Evolutionary conservation across 345 rosid genomes (phyloP).

Genomic region (Citrus trifoliata): DNA sequence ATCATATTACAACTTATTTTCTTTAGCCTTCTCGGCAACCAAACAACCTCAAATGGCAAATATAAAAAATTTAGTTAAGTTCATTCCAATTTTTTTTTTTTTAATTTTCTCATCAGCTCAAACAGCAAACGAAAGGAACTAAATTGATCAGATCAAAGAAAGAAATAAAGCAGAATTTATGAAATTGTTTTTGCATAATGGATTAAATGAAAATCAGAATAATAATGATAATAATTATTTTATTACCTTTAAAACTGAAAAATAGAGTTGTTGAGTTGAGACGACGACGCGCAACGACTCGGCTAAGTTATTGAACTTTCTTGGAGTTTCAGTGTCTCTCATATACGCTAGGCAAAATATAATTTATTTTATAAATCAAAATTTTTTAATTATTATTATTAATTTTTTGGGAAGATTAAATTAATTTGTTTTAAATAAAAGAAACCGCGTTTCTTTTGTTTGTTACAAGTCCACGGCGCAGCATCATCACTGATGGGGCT

Average conservation of each 20-base stretch:
- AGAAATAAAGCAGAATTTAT: neutral
- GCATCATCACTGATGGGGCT: neutral
- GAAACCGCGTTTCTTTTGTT: neutral
- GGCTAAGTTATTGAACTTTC: conserved; percentile 10
- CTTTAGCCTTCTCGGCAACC: neutral
- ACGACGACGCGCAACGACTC: conserved; percentile 3
- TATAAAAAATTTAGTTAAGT: neutral
- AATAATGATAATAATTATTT: neutral
- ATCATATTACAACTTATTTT: neutral
- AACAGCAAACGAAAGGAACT: neutral
- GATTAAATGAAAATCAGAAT: conserved; percentile 18
- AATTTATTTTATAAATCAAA: neutral
- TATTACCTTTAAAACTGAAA: conserved; percentile 13
- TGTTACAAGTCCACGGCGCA: neutral
- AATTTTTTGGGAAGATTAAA: neutral
- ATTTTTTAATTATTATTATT: neutral
- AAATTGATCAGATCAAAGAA: conserved; percentile 17
- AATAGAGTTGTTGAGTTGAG: conserved; percentile 7
- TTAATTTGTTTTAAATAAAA: neutral
- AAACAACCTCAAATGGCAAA: neutral
- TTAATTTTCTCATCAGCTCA: neutral
- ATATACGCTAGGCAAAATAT: neutral
- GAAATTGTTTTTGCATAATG: conserved; percentile 1
- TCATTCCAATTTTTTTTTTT: too few relatives aligned
- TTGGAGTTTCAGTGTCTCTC: conserved; percentile 7